phyloP scores from a whole-genome alignment of 2,329 filamentous ascomycete species.

The Penicillium sp. region DNA sequence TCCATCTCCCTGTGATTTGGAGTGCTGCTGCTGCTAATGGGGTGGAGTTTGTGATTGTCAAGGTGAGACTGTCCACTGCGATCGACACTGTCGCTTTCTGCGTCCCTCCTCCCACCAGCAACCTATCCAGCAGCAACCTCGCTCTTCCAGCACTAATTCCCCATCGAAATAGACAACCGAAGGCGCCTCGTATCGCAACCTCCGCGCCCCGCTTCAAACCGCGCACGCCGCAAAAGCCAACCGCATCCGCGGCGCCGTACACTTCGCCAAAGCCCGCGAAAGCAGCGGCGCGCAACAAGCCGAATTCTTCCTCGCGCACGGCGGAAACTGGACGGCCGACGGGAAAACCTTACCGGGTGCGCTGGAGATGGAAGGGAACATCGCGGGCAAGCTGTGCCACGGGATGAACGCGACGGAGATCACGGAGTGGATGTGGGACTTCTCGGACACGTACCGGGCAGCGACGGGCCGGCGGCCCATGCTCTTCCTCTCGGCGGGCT shows the following conservation, averaged over 20 bases:
- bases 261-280: constrained; percentile 15
- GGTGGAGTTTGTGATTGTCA: constrained; percentile 15
- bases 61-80: background rate
- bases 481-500: constrained; percentile 16
- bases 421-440: constrained; percentile 20
- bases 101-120: too few relatives aligned
- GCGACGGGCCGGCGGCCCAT: constrained; percentile 9
- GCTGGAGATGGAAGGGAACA: constrained; percentile 22
- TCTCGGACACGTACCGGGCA: constrained; percentile 10
- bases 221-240: background rate
- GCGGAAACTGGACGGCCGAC: constrained; percentile 19
- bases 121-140: too few relatives aligned
- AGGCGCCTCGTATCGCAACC: constrained; percentile 1
- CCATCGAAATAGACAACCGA: constrained; percentile 10
- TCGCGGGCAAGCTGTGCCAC: constrained; percentile 18
- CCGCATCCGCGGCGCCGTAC: constrained; percentile 14
- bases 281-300: constrained; percentile 20
- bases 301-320: constrained; percentile 16
- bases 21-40: constrained; percentile 1
- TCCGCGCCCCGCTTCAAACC: constrained; percentile 3
- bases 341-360: constrained; percentile 16
- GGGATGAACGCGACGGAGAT: constrained; percentile 16
- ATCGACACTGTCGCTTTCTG: background rate
- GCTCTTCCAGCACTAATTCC: too few relatives aligned
- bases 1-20: constrained; percentile 14